Evolutionary conservation across 2,329 filamentous ascomycete species (phyloP).

Genomic region (Aspergillus tanneri): DNA sequence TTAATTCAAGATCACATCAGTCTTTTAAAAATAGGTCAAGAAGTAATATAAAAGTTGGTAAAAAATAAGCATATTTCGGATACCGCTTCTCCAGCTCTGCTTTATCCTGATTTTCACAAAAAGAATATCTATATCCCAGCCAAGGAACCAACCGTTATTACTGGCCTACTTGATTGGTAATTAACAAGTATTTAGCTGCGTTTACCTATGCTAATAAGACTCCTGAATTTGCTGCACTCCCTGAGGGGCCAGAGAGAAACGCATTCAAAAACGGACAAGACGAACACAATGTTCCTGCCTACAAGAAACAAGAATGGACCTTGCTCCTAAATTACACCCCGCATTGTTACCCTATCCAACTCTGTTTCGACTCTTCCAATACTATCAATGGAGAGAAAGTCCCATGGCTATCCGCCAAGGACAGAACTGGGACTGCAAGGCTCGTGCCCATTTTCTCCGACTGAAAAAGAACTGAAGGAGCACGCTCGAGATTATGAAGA

Average conservation of each 20-base stretch:
- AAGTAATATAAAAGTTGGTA: slow-evolving; percentile 23
- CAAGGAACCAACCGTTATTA: slow-evolving; percentile 30
- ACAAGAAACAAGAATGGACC: slow-evolving; percentile 15
- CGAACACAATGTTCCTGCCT: not conserved
- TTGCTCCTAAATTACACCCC: slow-evolving; percentile 25
- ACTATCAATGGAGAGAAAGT: slow-evolving; percentile 32
- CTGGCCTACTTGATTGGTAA: slow-evolving; percentile 38
- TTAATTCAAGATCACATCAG: slow-evolving; percentile 16
- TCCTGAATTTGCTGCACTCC: slow-evolving; percentile 30
- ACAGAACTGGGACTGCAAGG: slow-evolving; percentile 24
- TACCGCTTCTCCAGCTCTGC: slow-evolving; percentile 20
- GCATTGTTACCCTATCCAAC: slow-evolving; percentile 28
- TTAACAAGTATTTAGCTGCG: slow-evolving; percentile 30
- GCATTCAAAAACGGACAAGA: slow-evolving; percentile 16
- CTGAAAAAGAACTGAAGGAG: slow-evolving; percentile 25
- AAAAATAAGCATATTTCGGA: slow-evolving; percentile 23
- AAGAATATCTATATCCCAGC: slow-evolving; percentile 36
- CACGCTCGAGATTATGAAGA: slow-evolving; percentile 31
- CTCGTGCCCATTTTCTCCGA: slow-evolving; percentile 27
- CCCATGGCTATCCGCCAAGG: slow-evolving; percentile 30
- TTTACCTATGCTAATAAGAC: slow-evolving; percentile 31
- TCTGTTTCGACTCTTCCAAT: slow-evolving; percentile 34
- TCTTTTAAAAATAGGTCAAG: slow-evolving; percentile 17
- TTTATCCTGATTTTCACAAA: slow-evolving; percentile 35
- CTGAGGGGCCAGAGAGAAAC: slow-evolving; percentile 11